These are phyloP conservation scores for Dothistroma pini DNA, from an alignment of 2,329 filamentous ascomycete species.

Conservation along the genomic window DNA sequence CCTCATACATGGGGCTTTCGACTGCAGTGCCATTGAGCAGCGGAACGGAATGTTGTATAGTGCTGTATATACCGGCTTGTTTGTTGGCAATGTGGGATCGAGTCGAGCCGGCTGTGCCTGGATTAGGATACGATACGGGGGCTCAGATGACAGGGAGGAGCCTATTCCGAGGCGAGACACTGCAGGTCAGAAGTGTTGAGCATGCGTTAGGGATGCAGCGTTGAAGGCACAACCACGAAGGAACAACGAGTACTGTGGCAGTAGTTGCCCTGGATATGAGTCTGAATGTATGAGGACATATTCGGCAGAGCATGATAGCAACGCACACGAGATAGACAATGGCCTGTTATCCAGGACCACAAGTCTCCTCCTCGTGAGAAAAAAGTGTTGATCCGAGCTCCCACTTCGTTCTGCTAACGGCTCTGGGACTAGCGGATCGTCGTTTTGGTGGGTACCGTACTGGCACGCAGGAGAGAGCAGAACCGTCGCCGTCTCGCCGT, in stretches of 20 bases:
- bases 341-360: neutral
- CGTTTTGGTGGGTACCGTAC: neutral
- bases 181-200: neutral
- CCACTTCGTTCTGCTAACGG: too few species aligned
- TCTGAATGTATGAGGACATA: neutral
- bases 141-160: slow-evolving; percentile 2
- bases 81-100: neutral
- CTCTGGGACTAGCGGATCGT: neutral
- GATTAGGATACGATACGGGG: neutral
- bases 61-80: neutral
- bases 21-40: neutral
- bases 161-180: neutral
- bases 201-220: neutral
- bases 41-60: neutral
- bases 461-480: neutral
- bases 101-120: neutral
- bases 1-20: neutral
- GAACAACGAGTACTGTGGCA: neutral
- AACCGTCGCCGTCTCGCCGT: neutral
- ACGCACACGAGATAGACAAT: neutral
- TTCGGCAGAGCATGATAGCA: neutral
- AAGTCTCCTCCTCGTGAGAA: too few species aligned
- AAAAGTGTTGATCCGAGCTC: neutral
- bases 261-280: neutral
- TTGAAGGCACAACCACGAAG: neutral